Conservation (phyloP, 2,329 filamentous ascomycete species). For the Grosmannia huntii region DNA sequence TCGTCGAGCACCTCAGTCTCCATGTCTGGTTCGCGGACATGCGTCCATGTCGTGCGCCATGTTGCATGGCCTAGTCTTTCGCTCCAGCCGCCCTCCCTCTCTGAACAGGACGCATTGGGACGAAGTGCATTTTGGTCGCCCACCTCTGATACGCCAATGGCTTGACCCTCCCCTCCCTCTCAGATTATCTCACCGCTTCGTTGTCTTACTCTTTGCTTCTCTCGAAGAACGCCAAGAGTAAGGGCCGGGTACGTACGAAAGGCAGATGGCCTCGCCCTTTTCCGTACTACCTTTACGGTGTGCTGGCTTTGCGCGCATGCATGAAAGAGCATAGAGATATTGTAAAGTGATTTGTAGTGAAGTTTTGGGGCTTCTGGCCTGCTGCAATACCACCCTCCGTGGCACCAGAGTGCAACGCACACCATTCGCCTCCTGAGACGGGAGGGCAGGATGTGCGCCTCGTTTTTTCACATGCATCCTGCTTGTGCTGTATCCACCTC, state of each 20-base stretch:
- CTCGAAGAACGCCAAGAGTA: background rate
- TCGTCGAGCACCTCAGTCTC: background rate
- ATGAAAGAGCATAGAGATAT: background rate
- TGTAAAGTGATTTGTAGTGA: background rate
- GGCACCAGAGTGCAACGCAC: background rate
- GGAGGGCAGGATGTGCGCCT: background rate
- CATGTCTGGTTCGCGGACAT: background rate
- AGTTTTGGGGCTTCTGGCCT: background rate
- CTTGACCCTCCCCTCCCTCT: background rate
- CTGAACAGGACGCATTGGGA: background rate
- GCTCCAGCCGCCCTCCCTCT: background rate
- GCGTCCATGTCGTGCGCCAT: background rate
- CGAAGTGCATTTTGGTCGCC: background rate
- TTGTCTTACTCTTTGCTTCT: background rate
- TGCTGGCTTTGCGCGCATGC: background rate
- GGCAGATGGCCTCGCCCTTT: background rate
- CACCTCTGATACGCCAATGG: slow-evolving; percentile 1
- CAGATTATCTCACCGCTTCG: background rate
- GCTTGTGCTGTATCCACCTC: background rate
- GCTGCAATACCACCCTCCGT: background rate
- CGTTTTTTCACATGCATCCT: background rate
- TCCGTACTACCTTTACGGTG: background rate
- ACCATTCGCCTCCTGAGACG: background rate
- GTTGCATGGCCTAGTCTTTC: background rate
- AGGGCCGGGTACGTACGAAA: background rate